Evolutionary conservation across 345 rosid genomes (phyloP).

Genomic region (Garcia nutans): DNA sequence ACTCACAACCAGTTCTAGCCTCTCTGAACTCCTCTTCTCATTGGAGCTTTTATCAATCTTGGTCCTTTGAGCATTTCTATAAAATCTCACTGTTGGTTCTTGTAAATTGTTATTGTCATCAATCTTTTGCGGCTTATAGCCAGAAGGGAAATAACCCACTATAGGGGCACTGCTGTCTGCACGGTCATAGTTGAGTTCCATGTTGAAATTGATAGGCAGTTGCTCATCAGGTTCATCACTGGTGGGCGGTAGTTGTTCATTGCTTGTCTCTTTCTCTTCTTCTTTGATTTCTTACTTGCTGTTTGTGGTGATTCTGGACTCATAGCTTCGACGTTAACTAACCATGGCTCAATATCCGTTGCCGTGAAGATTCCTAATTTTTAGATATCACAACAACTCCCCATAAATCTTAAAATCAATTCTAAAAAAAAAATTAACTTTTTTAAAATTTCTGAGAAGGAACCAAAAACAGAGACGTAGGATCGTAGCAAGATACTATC

Average conservation of each 20-base stretch:
- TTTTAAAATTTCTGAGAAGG: background rate
- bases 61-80: conserved; percentile 33
- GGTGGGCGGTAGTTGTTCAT: background rate
- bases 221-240: background rate
- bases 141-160: conserved; percentile 75
- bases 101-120: background rate
- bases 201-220: conserved; percentile 19
- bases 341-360: background rate
- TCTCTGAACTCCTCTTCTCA: conserved; percentile 36
- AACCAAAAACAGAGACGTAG: background rate
- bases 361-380: background rate
- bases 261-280: conserved; percentile 14
- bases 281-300: conserved; percentile 20
- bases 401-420: too few species aligned
- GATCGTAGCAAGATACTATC: background rate
- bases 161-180: conserved; percentile 54
- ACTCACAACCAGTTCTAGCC: conserved; percentile 70
- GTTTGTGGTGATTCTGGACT: conserved; percentile 16
- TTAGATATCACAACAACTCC: background rate
- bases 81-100: conserved; percentile 40
- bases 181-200: conserved; percentile 41
- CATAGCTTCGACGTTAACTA: background rate
- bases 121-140: conserved; percentile 47
- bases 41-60: conserved; percentile 15
- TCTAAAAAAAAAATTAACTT: background rate